Evolutionary conservation across 2,329 filamentous ascomycete species (phyloP).

Genomic region (Arthrobotrys musiformis): DNA sequence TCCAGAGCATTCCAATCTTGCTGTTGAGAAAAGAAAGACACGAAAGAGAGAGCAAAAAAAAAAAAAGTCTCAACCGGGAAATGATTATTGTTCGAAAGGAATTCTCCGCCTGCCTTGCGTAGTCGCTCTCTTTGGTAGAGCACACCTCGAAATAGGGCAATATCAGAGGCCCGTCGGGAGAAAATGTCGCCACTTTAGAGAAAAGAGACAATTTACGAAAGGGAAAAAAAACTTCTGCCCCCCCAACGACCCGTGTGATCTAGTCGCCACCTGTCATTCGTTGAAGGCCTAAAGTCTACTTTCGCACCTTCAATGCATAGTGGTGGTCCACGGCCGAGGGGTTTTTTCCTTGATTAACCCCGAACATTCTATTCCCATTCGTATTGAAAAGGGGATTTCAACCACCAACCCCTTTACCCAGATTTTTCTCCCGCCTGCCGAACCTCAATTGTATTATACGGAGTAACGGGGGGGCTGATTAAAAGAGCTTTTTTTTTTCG

Average conservation of each 20-base stretch:
- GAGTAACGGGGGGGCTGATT: neutral
- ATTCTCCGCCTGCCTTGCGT: conserved; percentile 10
- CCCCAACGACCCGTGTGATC: conserved; percentile 25
- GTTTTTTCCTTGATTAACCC: neutral
- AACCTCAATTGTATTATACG: neutral
- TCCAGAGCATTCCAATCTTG: conserved; percentile 6
- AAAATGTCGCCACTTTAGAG: conserved; percentile 31
- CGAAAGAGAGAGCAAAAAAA: no score
- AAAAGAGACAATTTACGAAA: conserved; percentile 12
- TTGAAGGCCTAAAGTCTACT: neutral
- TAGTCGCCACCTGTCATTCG: conserved; percentile 25
- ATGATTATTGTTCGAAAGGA: conserved; percentile 20
- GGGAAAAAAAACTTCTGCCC: no score
- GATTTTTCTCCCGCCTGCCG: conserved; percentile 12
- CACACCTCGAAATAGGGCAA: conserved; percentile 14
- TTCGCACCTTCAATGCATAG: neutral
- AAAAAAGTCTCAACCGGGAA: conserved; percentile 31
- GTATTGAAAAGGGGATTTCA: conserved; percentile 25
- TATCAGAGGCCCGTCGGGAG: conserved; percentile 9
- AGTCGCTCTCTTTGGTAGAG: neutral
- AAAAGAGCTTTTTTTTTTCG: conserved; percentile 10
- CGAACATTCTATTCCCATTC: conserved; percentile 3
- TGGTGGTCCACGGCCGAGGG: neutral
- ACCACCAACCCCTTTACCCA: conserved; percentile 35
- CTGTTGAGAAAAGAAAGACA: no score